Conservation (phyloP, 441 rosid species). For the Sinapis alba region DNA sequence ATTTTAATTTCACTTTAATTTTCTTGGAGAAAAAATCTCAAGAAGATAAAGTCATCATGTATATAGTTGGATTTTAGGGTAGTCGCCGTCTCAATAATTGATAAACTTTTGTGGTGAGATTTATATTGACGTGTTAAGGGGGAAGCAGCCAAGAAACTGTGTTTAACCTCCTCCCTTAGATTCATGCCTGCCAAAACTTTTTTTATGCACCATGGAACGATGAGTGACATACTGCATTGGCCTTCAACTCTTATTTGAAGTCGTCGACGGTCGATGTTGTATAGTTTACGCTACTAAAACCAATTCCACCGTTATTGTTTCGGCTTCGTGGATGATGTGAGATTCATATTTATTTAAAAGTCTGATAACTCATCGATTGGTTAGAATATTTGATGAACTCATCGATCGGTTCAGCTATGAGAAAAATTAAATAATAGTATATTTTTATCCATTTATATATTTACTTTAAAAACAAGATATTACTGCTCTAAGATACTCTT, state of each 20-base stretch:
- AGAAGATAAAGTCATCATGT: background rate
- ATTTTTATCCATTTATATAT: background rate
- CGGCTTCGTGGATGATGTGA: background rate
- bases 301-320: background rate
- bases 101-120: slow-evolving; percentile 1
- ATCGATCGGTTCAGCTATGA: background rate
- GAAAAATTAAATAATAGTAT: background rate
- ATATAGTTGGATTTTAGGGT: background rate
- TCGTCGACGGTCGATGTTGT: background rate
- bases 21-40: background rate
- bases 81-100: background rate
- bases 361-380: background rate
- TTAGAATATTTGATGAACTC: background rate
- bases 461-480: background rate
- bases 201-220: slow-evolving; percentile 11
- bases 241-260: background rate
- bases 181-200: too few species aligned
- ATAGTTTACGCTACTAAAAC: background rate
- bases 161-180: background rate
- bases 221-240: background rate
- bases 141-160: slow-evolving; percentile 2
- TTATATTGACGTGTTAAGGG: background rate
- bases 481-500: too few species aligned
- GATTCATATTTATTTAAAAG: background rate
- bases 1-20: background rate